Percentiles rank a stretch among this genome's conserved stretches.
Conservation (phyloP, 352 stramenopile species). For the Aphanomyces euteiches region DNA sequence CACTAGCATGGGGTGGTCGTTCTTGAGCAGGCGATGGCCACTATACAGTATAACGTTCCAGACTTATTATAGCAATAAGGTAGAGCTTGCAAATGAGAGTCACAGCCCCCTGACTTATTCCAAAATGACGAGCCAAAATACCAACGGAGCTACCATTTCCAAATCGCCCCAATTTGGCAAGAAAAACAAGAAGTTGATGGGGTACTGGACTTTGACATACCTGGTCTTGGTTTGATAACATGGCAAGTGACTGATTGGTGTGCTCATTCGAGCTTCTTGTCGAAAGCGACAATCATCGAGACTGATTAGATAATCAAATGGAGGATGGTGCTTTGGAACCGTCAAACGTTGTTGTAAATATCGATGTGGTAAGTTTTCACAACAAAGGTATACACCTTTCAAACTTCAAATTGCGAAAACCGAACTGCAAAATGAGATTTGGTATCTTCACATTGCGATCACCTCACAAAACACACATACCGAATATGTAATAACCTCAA, state of each 20-base stretch:
- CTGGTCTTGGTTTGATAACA: not conserved
- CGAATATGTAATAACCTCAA: too few species aligned
- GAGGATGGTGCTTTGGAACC: not conserved
- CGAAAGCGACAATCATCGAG: not conserved
- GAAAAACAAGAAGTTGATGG: slow-evolving; percentile 10
- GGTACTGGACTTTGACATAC: not conserved
- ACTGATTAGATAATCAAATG: not conserved
- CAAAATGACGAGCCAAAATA: slow-evolving; percentile 13
- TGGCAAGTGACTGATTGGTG: not conserved
- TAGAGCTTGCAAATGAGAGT: not conserved
- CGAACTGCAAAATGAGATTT: too few species aligned
- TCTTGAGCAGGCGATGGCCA: too few species aligned
- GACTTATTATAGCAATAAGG: slow-evolving; percentile 1
- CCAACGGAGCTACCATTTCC: slow-evolving; percentile 9
- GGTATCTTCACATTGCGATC: too few species aligned
- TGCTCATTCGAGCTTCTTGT: slow-evolving; percentile 8
- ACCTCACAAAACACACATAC: too few species aligned
- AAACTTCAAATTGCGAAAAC: too few species aligned
- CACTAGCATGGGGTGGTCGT: too few species aligned
- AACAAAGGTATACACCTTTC: too few species aligned
- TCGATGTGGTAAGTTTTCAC: too few species aligned
- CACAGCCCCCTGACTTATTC: slow-evolving; percentile 6
- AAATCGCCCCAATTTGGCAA: slow-evolving; percentile 12
- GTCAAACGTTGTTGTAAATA: too few species aligned
- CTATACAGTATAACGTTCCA: not conserved